Base-by-base conservation (phyloP, 305 asterid genomes). In the Fraxinus xanthoxyloides region DNA sequence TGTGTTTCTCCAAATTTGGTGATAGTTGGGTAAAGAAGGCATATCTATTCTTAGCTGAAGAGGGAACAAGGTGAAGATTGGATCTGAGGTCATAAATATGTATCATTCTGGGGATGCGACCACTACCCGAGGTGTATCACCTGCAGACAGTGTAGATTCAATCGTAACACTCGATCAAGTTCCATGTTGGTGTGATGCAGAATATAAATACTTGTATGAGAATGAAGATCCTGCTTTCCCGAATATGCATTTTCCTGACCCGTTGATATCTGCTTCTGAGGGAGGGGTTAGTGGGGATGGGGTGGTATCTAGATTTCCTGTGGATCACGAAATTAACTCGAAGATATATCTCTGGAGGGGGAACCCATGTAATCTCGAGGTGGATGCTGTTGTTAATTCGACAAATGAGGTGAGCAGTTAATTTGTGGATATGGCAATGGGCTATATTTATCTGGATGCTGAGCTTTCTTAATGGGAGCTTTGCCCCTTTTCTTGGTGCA, bases 311-410 rank as follows among this genome's bases (percentile, higher is more conserved):
- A 89, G 90, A 89, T 94, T 94, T 85, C 97, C 98, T 7, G 80
- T 93, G 72, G 95, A 93, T 87, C 92, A 81, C 63, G 92, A 92
- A 69, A 86, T 93, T 75, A 93, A 91, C 89, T 93, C 94, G 0
- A 93, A 90, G 90, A 90, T 94, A 82, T 93, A 91, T 89, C 92
- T 92, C 80, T 94, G 98, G 98, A 92, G 97, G 88, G 98, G 98
- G 81, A 86, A 92, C 80, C 96, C 96, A 24, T 94, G 98, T 97
- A 89, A 92, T 88, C 97, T 94, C 36, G 97, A 94, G 90, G 97
- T 94, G 85, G 98, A 94, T 89, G 98, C 95, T 77, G 98, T 94
- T 78, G 98, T 94, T 80, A 94, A 94, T 89, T 94, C 98, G 1
- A 87, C 98, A n/a, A 94, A 94, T 65, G 98, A 94, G 97, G 98